A percentile compares a stretch with the other conserved stretches of the same genome.
Evolutionary conservation across 2,329 filamentous ascomycete genomes (phyloP).

Genomic region (Diaporthe citri): DNA sequence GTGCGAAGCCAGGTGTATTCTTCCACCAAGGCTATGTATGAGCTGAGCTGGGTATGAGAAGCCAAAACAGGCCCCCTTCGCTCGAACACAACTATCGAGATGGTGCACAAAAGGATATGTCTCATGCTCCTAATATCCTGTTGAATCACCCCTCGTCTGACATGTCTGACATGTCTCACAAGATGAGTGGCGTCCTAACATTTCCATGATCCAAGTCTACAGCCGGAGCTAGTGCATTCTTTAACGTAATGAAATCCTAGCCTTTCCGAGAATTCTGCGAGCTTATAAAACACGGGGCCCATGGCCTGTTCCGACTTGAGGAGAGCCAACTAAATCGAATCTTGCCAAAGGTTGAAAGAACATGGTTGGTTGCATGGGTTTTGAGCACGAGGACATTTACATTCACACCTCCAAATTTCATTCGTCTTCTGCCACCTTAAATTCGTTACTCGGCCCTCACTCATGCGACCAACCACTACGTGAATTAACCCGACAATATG

Average conservation of each 20-base stretch:
- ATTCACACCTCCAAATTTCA: background rate
- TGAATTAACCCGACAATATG: background rate
- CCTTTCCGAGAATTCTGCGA: background rate
- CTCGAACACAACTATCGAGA: background rate
- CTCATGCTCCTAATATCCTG: background rate
- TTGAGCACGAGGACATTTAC: background rate
- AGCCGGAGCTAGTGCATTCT: conserved; percentile 1
- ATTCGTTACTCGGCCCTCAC: background rate
- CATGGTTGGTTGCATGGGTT: background rate
- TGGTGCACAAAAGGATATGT: background rate
- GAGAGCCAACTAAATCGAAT: background rate
- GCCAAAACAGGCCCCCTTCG: background rate
- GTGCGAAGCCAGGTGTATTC: background rate
- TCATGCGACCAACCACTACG: background rate
- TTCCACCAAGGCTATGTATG: background rate
- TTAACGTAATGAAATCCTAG: background rate
- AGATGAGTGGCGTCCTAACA: background rate
- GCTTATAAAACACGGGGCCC: conserved; percentile 5
- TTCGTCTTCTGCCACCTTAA: background rate
- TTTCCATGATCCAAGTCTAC: background rate
- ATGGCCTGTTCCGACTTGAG: background rate
- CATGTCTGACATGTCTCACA: background rate
- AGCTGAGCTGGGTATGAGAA: background rate
- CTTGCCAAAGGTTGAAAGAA: background rate
- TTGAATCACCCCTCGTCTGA: background rate